Evolutionary conservation across 1,139 yeast species (phyloP).

Genomic region (Yarrowia galli): DNA sequence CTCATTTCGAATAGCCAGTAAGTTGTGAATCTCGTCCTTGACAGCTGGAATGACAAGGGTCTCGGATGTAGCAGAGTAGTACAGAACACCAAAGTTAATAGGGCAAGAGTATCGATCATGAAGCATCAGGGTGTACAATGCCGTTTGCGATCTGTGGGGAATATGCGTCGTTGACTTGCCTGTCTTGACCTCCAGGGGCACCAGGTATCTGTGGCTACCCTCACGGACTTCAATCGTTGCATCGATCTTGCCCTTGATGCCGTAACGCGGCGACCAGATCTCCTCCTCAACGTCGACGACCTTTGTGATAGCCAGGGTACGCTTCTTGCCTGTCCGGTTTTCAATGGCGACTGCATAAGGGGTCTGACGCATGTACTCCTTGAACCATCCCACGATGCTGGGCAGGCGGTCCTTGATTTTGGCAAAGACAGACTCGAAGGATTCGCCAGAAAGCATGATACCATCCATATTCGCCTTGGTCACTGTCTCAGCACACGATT

Average conservation of each 20-base stretch:
- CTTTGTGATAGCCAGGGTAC: conserved; percentile 58
- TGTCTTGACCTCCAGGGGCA: conserved; percentile 90
- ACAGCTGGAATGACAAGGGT: conserved; percentile 55
- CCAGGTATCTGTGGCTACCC: conserved; percentile 56
- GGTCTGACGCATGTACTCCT: conserved; percentile 52
- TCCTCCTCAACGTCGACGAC: conserved; percentile 88
- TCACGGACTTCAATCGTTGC: conserved; percentile 70
- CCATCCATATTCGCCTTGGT: conserved; percentile 57
- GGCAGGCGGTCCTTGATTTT: conserved; percentile 63
- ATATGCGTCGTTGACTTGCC: conserved; percentile 65
- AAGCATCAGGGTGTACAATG: conserved; percentile 80
- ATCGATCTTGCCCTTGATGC: conserved; percentile 90
- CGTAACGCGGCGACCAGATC: conserved; percentile 89
- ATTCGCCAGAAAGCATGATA: conserved; percentile 65
- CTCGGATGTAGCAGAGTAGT: conserved; percentile 70
- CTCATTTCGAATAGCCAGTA: conserved; percentile 74
- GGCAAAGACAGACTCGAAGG: conserved; percentile 56
- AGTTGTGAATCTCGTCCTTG: conserved; percentile 63
- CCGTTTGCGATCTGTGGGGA: conserved; percentile 85
- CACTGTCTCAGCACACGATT: conserved; percentile 56
- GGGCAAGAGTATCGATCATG: conserved; percentile 79
- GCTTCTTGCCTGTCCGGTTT: conserved; percentile 38
- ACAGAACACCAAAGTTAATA: conserved; percentile 69
- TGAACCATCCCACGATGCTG: conserved; percentile 70
- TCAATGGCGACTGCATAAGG: conserved; percentile 43